These are phyloP conservation scores for Phytopythium helicoides DNA, from an alignment of 352 stramenopile species.

Conservation along the genomic window DNA sequence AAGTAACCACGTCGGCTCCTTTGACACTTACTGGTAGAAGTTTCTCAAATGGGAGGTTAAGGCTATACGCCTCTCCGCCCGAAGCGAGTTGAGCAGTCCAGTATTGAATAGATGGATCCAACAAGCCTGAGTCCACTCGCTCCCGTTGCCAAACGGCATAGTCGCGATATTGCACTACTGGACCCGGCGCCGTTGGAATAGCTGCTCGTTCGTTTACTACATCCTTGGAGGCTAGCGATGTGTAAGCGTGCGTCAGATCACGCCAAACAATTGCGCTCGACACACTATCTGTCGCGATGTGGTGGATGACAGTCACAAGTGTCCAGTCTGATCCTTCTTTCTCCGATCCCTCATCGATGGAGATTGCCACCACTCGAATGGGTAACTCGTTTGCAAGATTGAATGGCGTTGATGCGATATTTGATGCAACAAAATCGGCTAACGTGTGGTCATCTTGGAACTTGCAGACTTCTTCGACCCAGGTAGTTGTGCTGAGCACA, in stretches of 20 bases:
- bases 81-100: slow-evolving; percentile 38
- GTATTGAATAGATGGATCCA: slow-evolving; percentile 37
- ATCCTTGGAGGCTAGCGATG: not conserved
- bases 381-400: slow-evolving; percentile 30
- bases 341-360: too few relatives aligned
- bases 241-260: slow-evolving; percentile 31
- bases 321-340: slow-evolving; percentile 30
- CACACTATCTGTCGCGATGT: slow-evolving; percentile 51
- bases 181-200: not conserved
- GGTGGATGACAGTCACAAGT: slow-evolving; percentile 42
- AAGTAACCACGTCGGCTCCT: slow-evolving; percentile 30
- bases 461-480: not conserved
- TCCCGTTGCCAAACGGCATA: slow-evolving; percentile 44
- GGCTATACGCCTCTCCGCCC: slow-evolving; percentile 10
- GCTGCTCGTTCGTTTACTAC: not conserved
- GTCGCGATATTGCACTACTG: slow-evolving; percentile 30
- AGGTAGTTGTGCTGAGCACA: not conserved
- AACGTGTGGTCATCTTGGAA: slow-evolving; percentile 1
- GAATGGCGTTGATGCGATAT: slow-evolving; percentile 21
- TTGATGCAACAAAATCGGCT: slow-evolving; percentile 18
- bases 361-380: slow-evolving; percentile 35
- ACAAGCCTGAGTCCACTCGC: slow-evolving; percentile 30
- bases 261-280: slow-evolving; percentile 47
- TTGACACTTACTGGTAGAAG: not conserved
- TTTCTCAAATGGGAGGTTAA: slow-evolving; percentile 48